Evolutionary conservation across 768 basidiomycete species (phyloP).

Genomic region (Tylopilus felleus): DNA sequence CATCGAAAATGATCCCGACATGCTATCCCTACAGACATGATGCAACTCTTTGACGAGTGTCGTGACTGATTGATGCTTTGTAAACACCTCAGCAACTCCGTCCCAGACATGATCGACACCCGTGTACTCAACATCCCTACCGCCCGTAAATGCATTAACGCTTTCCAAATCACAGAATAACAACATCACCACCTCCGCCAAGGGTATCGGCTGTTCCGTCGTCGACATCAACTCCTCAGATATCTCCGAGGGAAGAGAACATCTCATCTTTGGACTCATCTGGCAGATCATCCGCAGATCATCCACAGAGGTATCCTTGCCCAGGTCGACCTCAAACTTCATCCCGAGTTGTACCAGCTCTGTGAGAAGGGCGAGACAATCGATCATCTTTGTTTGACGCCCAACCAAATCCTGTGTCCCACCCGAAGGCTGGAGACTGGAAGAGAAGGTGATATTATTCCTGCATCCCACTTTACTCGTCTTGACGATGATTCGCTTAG

Average conservation of each 20-base stretch:
- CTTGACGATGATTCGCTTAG: too few species aligned
- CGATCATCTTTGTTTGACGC: constrained; percentile 90
- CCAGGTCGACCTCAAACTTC: constrained; percentile 97
- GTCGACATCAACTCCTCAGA: constrained; percentile 97
- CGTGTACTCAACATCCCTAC: constrained; percentile 94
- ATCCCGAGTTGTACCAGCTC: constrained; percentile 93
- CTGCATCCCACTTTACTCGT: too few species aligned
- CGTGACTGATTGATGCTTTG: constrained; percentile 94
- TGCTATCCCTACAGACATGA: constrained; percentile 96
- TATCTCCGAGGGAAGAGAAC: constrained; percentile 89
- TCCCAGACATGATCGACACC: constrained; percentile 97
- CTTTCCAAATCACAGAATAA: constrained; percentile 99
- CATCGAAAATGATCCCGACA: constrained; percentile 88
- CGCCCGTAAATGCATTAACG: constrained; percentile 80
- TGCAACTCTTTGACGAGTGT: constrained; percentile 98
- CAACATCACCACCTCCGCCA: constrained; percentile 97
- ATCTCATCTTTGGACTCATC: too few species aligned
- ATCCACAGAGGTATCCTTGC: constrained; percentile 90
- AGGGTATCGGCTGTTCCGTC: constrained; percentile 97
- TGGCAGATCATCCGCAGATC: constrained; percentile 99
- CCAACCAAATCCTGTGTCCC: constrained; percentile 93
- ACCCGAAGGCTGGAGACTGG: too few species aligned
- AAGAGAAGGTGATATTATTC: too few species aligned
- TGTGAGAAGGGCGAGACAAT: constrained; percentile 97
- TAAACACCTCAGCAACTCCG: constrained; percentile 98